Conservation (phyloP, 129 eudicot species). For the Artemisia tridentata region DNA sequence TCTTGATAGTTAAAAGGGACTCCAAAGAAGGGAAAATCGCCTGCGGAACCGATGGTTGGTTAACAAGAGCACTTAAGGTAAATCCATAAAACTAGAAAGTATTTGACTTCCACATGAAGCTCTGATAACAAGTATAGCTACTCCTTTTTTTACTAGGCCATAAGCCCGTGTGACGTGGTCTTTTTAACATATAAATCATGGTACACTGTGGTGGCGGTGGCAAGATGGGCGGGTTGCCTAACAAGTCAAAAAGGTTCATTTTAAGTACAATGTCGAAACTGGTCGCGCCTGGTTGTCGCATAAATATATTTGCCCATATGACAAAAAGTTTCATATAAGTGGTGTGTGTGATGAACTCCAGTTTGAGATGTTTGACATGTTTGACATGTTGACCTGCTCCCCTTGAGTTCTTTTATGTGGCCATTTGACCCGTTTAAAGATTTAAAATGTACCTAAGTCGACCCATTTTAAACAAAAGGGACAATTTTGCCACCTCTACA, state of each 20-base stretch:
- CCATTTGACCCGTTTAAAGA: neutral
- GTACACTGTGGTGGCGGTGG: neutral
- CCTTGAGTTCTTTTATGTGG: neutral
- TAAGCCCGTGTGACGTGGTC: too few species aligned
- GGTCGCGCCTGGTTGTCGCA: too few species aligned
- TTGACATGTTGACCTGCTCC: neutral
- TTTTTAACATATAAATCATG: too few species aligned
- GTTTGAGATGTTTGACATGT: neutral
- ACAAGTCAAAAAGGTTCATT: neutral
- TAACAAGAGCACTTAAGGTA: constrained; percentile 69
- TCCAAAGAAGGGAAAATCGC: constrained; percentile 41
- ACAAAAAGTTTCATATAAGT: too few species aligned
- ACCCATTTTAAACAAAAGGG: too few species aligned
- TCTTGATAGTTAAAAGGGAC: neutral
- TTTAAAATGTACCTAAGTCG: neutral
- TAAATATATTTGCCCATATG: too few species aligned
- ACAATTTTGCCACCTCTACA: too few species aligned
- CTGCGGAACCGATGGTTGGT: constrained; percentile 58
- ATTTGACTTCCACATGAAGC: too few species aligned
- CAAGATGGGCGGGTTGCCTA: neutral
- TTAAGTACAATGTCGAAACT: too few species aligned
- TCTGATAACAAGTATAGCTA: neutral
- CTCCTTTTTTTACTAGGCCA: too few species aligned
- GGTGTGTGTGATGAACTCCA: too few species aligned
- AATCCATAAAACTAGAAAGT: neutral